Percentiles rank a stretch among this genome's conserved stretches.
These are phyloP conservation scores for Aspergillus sp. DNA, from an alignment of 2,329 filamentous ascomycete genomes.

Conservation along the genomic window DNA sequence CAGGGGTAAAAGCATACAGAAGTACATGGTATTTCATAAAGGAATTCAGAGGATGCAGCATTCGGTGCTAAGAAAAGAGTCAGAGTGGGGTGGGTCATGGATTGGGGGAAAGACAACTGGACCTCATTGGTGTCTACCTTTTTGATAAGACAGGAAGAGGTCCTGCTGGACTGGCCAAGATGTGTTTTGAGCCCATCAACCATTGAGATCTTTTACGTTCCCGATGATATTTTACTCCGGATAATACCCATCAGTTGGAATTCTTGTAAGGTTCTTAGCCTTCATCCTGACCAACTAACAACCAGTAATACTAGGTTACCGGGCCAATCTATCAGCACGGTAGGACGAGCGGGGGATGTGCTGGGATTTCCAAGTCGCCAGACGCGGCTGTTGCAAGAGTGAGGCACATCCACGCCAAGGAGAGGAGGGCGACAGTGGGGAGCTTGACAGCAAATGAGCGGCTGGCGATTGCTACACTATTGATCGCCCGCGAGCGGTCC, in stretches of 20 bases:
- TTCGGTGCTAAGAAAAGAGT: neutral
- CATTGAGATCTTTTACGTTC: neutral
- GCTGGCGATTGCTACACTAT: constrained; percentile 14
- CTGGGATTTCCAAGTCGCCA: constrained; percentile 23
- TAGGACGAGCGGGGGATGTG: neutral
- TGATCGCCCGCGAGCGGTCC: constrained; percentile 24
- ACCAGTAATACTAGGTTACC: neutral
- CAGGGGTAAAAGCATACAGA: neutral
- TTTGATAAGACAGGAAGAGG: neutral
- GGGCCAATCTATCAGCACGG: too few species aligned
- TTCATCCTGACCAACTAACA: neutral
- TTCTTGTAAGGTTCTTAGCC: neutral
- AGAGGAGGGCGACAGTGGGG: constrained; percentile 13
- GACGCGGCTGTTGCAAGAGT: constrained; percentile 24
- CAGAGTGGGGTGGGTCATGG: neutral
- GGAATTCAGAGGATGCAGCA: neutral
- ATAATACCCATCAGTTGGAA: too few species aligned
- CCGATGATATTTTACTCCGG: neutral
- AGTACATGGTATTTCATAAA: neutral
- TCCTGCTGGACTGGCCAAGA: neutral
- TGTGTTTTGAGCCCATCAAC: neutral
- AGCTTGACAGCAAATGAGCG: constrained; percentile 13
- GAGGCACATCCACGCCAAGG: constrained; percentile 14
- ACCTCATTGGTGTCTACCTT: neutral
- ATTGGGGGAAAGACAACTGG: neutral